Percentiles rank a stretch among this genome's conserved stretches.
phyloP scores from a whole-genome alignment of 352 stramenopile genomes.

The Blastocystis sp. region DNA sequence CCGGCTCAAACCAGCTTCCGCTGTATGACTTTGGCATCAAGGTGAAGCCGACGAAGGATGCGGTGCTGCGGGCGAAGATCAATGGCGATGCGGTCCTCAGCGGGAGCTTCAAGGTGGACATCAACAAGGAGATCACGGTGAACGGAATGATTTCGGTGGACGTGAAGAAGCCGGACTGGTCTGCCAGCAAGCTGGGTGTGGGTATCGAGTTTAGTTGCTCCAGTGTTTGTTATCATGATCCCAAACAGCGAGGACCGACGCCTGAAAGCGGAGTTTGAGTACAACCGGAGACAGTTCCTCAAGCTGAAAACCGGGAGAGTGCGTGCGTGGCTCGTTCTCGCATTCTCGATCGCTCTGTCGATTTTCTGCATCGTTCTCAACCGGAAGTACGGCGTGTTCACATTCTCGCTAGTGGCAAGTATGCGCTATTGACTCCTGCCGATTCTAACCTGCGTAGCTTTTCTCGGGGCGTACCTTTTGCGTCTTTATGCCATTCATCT shows the following conservation, averaged over 20 bases:
- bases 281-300: constrained; percentile 35
- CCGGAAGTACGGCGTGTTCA: constrained; percentile 17
- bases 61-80: constrained; percentile 4
- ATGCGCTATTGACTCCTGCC: constrained; percentile 22
- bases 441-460: constrained; percentile 38
- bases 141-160: constrained; percentile 28
- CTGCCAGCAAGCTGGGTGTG: constrained; percentile 9
- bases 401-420: constrained; percentile 6
- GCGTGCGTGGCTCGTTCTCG: constrained; percentile 10
- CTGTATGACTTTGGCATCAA: not conserved
- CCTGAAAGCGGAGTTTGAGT: constrained; percentile 49
- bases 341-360: not conserved
- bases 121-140: constrained; percentile 18
- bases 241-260: constrained; percentile 52
- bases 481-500: constrained; percentile 27
- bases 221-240: constrained; percentile 49
- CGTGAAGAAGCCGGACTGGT: not conserved
- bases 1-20: not conserved
- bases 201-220: constrained; percentile 33
- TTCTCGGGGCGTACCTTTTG: constrained; percentile 18
- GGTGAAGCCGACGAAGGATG: not conserved
- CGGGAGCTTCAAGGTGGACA: not conserved
- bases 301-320: not conserved
- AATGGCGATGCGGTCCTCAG: not conserved
- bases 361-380: constrained; percentile 31